Conservation (phyloP, 176 grass and related monocot species). For the Eleusine coracana region DNA sequence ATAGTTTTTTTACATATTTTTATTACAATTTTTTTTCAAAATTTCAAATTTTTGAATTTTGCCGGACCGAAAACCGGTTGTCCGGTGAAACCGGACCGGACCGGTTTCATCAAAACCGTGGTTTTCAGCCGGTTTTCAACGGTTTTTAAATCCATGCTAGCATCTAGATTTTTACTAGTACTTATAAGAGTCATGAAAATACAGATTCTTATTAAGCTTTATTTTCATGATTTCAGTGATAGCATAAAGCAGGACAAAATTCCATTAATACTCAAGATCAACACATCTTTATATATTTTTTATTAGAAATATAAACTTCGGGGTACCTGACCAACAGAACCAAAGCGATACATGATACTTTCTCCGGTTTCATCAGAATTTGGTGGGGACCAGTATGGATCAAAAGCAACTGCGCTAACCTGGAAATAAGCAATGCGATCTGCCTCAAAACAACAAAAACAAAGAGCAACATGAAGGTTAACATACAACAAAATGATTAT, state of each 20-base stretch:
- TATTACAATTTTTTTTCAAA: too few relatives aligned
- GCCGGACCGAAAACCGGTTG: too few relatives aligned
- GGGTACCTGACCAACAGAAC: conserved; percentile 90
- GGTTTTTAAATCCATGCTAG: not conserved
- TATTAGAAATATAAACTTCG: conserved; percentile 14
- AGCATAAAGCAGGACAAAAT: not conserved
- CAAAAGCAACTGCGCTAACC: conserved; percentile 96
- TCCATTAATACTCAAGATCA: conserved; percentile 1
- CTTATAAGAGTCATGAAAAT: conserved; percentile 9
- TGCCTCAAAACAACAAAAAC: conserved; percentile 20
- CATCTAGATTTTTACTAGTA: not conserved
- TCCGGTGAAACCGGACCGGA: too few relatives aligned
- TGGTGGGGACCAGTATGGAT: conserved; percentile 86
- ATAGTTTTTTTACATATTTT: too few relatives aligned
- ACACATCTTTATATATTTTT: not conserved
- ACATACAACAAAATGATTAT: conserved; percentile 29
- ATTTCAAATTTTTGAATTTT: too few relatives aligned
- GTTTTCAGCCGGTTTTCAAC: too few relatives aligned
- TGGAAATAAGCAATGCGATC: conserved; percentile 45
- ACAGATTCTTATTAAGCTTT: not conserved
- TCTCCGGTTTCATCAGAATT: conserved; percentile 75
- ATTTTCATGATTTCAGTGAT: conserved; percentile 28
- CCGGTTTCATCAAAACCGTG: too few relatives aligned
- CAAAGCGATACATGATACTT: conserved; percentile 90
- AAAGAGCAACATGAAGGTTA: conserved; percentile 21